Base-by-base conservation (phyloP, 129 eudicot species). In the Smallanthus sonchifolius region DNA sequence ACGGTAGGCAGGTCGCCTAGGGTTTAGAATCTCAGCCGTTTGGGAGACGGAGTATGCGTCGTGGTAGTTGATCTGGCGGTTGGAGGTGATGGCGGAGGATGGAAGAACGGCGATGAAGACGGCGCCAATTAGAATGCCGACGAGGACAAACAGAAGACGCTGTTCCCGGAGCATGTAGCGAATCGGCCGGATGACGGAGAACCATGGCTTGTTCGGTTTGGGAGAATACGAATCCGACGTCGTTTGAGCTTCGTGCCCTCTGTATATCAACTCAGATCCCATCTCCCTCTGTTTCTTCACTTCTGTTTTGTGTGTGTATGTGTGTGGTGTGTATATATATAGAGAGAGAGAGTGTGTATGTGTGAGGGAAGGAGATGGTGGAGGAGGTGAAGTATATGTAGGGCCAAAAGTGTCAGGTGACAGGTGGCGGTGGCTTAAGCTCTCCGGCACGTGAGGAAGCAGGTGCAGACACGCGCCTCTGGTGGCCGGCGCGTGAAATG, bases 181-280 rank as follows among this genome's bases (percentile, higher is more conserved):
- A 7, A 91, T 65, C 39, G 91, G 89, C 0, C 86, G 87, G 24
- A 77, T 84, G 44, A 83, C 83, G 80, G 64, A 39, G 44, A 79
- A 76, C 94, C 94, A 91, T 34, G 91, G 97, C 52, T 91, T 87
- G 24, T 70, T 68, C 1, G 97, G 95, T 55, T 77, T 66, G 4
- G 86, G 70, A 3, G 79, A 77, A 70, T 82, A 68, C 4, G 79
- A 17, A 67, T 82, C 79, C 35, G 75, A 75, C 60, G 70, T 77
- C 69, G 79, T 64, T 67, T 82, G 75, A 16, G 82, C 44, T 8
- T 82, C 86, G 37, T 77, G 86, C 2, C 86, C 82, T 42, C 86
- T 72, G 79, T 56, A 77, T 38, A 70, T 82, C 74, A 82, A 49
- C 65, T 82, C 86, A 68, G 86, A 82, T 63, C 82, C 85, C 85